Evolutionary conservation across 352 stramenopile genomes (phyloP).

Genomic region (Vaucheria bursata): DNA sequence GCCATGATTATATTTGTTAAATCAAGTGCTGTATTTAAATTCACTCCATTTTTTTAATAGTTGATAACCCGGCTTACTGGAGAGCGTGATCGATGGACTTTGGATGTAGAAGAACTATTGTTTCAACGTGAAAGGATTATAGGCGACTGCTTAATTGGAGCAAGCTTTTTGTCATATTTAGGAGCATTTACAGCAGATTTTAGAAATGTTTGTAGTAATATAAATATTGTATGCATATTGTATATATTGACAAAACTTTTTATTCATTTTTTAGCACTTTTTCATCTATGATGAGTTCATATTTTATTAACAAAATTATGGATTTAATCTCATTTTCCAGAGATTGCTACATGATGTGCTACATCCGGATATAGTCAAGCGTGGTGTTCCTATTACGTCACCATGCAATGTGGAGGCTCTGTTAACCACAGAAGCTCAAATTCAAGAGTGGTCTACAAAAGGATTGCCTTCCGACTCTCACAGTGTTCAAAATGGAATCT

Average conservation of each 20-base stretch:
- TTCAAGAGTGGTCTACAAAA: constrained; percentile 85
- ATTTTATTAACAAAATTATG: neutral
- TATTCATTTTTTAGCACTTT: neutral
- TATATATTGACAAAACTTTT: neutral
- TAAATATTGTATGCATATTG: neutral
- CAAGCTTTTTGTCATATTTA: constrained; percentile 57
- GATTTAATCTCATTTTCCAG: neutral
- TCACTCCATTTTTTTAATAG: neutral
- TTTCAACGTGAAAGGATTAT: constrained; percentile 71
- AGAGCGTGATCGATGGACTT: constrained; percentile 79
- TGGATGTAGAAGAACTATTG: constrained; percentile 74
- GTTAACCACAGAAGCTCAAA: constrained; percentile 79
- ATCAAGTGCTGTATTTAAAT: too few relatives aligned
- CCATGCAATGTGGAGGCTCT: constrained; percentile 76
- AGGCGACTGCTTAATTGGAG: constrained; percentile 61
- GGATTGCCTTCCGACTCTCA: constrained; percentile 83
- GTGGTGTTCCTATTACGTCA: constrained; percentile 67
- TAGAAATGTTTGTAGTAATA: constrained; percentile 2
- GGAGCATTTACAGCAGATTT: constrained; percentile 64
- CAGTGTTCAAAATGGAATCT: constrained; percentile 86
- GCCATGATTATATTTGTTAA: too few relatives aligned
- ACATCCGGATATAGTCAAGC: constrained; percentile 59
- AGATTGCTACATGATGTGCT: constrained; percentile 50
- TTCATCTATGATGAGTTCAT: constrained; percentile 10
- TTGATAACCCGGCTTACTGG: constrained; percentile 77